Base-by-base conservation (phyloP, 2,329 filamentous ascomycete genomes). In the Exophiala aquamarina region DNA sequence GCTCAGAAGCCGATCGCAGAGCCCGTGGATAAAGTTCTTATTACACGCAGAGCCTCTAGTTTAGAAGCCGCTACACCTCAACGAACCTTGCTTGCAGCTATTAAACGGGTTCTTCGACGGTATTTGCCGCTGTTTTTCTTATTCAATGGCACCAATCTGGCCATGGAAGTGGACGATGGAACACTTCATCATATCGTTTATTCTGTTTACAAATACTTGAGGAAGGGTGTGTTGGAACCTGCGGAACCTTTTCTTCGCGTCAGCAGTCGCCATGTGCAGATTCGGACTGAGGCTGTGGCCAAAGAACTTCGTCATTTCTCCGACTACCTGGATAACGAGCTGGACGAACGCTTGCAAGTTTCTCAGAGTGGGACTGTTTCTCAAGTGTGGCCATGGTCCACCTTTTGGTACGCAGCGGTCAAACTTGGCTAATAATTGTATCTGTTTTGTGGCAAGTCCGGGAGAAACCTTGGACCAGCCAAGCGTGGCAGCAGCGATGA, bases 181-280 rank as follows among this genome's bases (percentile, higher is more conserved):
- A 9, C 33, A 35, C 33, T 35, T 35, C 33, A 17, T 14, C n/a
- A 35, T 17, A 35, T 35, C 14, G 33, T 35, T 15, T 11, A 15
- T 35, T 35, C n/a, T 35, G 33, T 35, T 35, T 35, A 35, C 18
- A 35, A 35, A 35, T 8, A 35, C 33, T 35, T 35, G 11, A 35
- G 18, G 18, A 35, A 35, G 14, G 33, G 33, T 35, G 33, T 35
- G 33, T 17, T 35, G 33, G 33, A 35, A 15, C 33, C 33, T 15
- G 7, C 33, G 7, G 33, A 35, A 35, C 18, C 33, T 35, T 35
- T 35, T 35, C 33, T 35, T 15, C 33, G 33, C 18, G 33, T 35
- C 33, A 15, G 33, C 14, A 35, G 14, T 35, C 33, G 33, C 33
- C 33, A 35, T 35, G 33, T 35, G 14, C 33, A 35, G 33, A 35